Base-by-base conservation (phyloP, 176 grass and related monocot genomes). In the Echinochloa phyllopogon region DNA sequence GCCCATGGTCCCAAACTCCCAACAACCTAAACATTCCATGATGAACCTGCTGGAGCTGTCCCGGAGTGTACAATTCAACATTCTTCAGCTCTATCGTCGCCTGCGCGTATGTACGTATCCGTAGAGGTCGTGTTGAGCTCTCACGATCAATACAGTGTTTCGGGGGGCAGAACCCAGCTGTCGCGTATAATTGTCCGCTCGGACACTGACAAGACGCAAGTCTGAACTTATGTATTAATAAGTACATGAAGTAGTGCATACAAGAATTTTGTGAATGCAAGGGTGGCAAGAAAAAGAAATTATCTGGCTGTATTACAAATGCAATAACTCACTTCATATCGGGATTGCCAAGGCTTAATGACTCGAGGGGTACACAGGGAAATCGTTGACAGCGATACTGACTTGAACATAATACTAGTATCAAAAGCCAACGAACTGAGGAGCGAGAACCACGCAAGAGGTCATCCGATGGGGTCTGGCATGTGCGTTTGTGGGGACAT, bases 71-170 rank as follows among this genome's bases (percentile, higher is more conserved):
- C 9, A 2, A 45, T 14, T 3, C 15, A 50, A 8, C 3, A 17
- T 0, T 4, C 41, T 33, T 73, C 1, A 55, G 18, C 20, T 75
- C 72, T 56, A 14, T 36, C 36, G 11, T 58, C 36, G 10, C 10
- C 39, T 4, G 10, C 40, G n/a, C 27, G 16, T 66, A 14, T 77
- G 29, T 74, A 51, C 49, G 49, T 77, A 51, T 20, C 42, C 21
- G 33, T 69, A 66, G 20, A 41, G 79, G 1, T 47, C 13, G 70
- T 25, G 60, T 81, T 82, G 52, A 62, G 65, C 81, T 78, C 56
- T 88, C 67, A 49, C 67, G 52, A 84, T 88, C 87, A 79, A 74
- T 47, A 72, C 56, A 50, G 74, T 77, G 41, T 63, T 55, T 59
- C 65, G 79, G 53, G 69, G 0, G 1, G 70, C 64, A 77, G 15